These are phyloP conservation scores for Phtheirospermum japonicum DNA, from an alignment of 257 asterid genomes.

Conservation along the genomic window DNA sequence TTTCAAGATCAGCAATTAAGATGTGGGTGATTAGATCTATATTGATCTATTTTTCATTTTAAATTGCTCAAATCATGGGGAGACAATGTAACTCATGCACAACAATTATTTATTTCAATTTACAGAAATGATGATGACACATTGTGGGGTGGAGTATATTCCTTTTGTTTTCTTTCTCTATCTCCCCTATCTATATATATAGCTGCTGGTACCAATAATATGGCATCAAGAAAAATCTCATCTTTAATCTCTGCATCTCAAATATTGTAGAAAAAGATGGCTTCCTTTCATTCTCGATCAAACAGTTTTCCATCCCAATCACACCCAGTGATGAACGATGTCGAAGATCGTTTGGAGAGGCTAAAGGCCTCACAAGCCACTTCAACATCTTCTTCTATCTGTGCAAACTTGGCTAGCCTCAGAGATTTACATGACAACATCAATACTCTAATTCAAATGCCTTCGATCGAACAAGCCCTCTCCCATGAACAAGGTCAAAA, in stretches of 20 bases:
- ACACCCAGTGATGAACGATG: constrained; percentile 30
- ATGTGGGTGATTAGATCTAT: too few species aligned
- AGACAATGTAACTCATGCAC: too few species aligned
- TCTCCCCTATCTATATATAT: too few species aligned
- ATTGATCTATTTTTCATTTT: too few species aligned
- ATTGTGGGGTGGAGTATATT: too few species aligned
- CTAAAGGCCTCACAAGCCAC: constrained; percentile 33
- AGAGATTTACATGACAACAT: constrained; percentile 33
- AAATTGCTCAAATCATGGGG: too few species aligned
- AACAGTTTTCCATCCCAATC: constrained; percentile 46
- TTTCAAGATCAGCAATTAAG: too few species aligned
- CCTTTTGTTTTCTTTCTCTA: too few species aligned
- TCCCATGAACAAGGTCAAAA: constrained; percentile 11
- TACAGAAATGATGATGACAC: too few species aligned
- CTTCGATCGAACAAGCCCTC: constrained; percentile 34
- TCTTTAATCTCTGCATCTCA: background rate
- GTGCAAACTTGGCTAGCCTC: constrained; percentile 38
- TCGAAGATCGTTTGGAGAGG: constrained; percentile 32
- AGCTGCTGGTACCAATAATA: too few species aligned
- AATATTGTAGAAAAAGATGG: constrained; percentile 21
- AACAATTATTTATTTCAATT: too few species aligned
- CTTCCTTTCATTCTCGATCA: constrained; percentile 36
- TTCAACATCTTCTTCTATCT: constrained; percentile 26
- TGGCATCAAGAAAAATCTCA: background rate
- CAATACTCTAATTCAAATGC: constrained; percentile 37